phyloP scores from a whole-genome alignment of 768 basidiomycete genomes.

The Xanthoconium stramineum region DNA sequence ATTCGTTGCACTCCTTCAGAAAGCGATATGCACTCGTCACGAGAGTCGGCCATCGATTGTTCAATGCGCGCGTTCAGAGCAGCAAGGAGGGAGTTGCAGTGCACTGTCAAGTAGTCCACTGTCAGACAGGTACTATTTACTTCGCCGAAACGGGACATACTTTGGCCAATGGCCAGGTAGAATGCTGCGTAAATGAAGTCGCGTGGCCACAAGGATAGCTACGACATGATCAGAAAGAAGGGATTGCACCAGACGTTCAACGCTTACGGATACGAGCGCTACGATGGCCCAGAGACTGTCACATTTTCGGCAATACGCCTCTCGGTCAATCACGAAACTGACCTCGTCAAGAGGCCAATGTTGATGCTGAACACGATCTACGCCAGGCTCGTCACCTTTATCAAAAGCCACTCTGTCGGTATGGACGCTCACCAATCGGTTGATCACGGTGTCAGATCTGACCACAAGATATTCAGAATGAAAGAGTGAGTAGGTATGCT shows the following conservation, averaged over 20 bases:
- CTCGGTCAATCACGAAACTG: background rate
- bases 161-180: conserved; percentile 56
- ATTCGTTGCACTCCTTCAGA: conserved; percentile 2
- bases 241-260: background rate
- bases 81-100: conserved; percentile 59
- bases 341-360: conserved; percentile 33
- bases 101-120: conserved; percentile 35
- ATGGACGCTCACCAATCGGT: conserved; percentile 31
- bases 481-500: too few relatives aligned
- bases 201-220: conserved; percentile 29
- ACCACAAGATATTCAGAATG: background rate
- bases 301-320: conserved; percentile 1
- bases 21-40: conserved; percentile 10
- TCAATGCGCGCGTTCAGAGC: conserved; percentile 56
- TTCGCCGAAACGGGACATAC: conserved; percentile 34
- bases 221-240: background rate
- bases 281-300: conserved; percentile 28
- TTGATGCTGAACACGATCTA: conserved; percentile 54
- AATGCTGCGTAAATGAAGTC: conserved; percentile 58
- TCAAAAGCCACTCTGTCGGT: background rate
- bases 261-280: background rate
- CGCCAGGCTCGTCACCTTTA: background rate
- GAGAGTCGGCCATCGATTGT: conserved; percentile 34
- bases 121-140: background rate
- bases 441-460: conserved; percentile 51